Base-by-base conservation (phyloP, 768 basidiomycete genomes). In the Chalciporus sphaerocephalus region DNA sequence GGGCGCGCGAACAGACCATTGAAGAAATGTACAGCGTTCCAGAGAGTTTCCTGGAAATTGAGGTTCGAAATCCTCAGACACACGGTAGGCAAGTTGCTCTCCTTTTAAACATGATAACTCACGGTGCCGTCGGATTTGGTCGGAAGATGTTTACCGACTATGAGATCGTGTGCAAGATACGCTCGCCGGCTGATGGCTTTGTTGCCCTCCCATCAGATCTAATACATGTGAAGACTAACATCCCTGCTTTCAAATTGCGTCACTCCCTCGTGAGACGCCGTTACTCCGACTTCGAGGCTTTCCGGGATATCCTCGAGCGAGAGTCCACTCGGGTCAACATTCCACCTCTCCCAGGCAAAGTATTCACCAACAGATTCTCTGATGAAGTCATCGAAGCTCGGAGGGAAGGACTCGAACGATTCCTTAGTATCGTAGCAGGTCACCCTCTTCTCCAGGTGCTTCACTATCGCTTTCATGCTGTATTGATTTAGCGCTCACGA, bases 101-200 rank as follows among this genome's bases (percentile, higher is more conserved):
- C 2, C 4, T n/a, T 8, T 1, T 20, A 9, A 10, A 35, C 21
- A 22, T 21, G 4, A 11, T 38, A 30, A 16, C 23, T 42, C 9
- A 52, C n/a, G 4, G 22, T 23, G 25, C 28, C 20, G 40, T 1
- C 62, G 93, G 93, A 23, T 92, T 94, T 59, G 95, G 96, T 22
- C 76, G 96, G 58, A 97, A 97, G 78, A 95, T 95, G 94, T 99
- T 90, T 69, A 99, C 96, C 33, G 95, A 98, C 74, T 98, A 98
- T 61, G 96, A 99, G 71, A 85, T 99, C 47, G 86, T 97, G 36
- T 96, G 92, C 78, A 93, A 93, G 81, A 94, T 89, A 47, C 59
- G 51, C n/a, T 25, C 8, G 18, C 36, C 40, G 6, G 10, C 32
- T 33, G 35, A 34, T 27, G 2, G 6, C 30, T 15, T 5, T 28